Base-by-base conservation (phyloP, 768 basidiomycete genomes). In the Pisolithus albus region DNA sequence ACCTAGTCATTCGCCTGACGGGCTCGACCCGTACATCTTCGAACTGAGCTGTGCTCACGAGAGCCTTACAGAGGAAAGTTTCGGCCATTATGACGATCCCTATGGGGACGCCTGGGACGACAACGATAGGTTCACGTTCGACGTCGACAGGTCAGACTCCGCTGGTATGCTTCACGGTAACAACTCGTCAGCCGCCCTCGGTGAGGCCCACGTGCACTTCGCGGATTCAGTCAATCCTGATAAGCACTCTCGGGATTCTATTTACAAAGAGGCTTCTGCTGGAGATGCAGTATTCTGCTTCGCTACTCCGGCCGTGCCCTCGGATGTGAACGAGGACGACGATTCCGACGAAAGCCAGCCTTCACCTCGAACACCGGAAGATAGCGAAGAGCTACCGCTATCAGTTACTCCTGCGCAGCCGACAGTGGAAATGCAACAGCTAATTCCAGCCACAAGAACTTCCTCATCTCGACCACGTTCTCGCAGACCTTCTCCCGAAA, bases 281-380 rank as follows among this genome's bases (percentile, higher is more conserved):
- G 47, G 50, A 34, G 54, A 66, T 19, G 49, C 34, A 28, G 23
- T 56, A 23, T 60, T 65, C 37, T 58, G 67, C 30, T 43, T 55
- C 24, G 59, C 56, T 24, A 54, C 48, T 47, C 59, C 61, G 19
- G 55, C 56, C 40, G 32, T 37, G 15, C 63, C 65, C 28, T 62
- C 51, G 1, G 66, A 68, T 46, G 58, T 63, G 4, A 58, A 55
- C 7, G 66, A 66, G 7, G 62, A 66, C 18, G 66, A 58, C 32
- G 61, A 57, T 9, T 69, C 65, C 11, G 66, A 64, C 46, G 64
- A 62, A 19, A 57, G 58, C 24, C 67, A 53, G 34, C 26, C 37
- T 7, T 65, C 59, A 36, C 52, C 59, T 38, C 64, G 55, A 21
- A 69, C 62, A 23, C 67, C 64, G 36, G 59, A 59, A 36, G 61